Conservation (phyloP, 2,329 filamentous ascomycete species). For the Didymella keratinophila region DNA sequence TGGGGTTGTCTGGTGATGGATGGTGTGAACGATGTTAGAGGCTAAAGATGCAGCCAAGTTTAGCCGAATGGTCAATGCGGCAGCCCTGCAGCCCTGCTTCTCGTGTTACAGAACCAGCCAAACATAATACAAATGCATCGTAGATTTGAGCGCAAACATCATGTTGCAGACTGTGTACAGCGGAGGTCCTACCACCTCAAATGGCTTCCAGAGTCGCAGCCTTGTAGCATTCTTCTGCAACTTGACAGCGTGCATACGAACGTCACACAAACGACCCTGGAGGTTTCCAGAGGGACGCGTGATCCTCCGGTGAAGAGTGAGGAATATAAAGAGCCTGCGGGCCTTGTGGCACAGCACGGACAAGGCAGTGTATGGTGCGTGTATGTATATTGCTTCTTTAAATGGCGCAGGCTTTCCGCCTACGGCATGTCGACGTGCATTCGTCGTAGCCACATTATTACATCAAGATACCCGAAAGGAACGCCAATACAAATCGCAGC, state of each 20-base stretch:
- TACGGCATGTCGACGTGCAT: conserved; percentile 6
- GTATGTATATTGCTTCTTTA: conserved; percentile 16
- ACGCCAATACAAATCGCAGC: conserved; percentile 1
- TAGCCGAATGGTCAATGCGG: conserved; percentile 12
- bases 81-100: neutral
- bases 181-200: too few species aligned
- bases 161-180: too few species aligned
- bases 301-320: neutral
- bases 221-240: too few species aligned
- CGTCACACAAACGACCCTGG: neutral
- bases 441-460: conserved; percentile 14
- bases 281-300: neutral
- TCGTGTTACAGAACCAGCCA: too few species aligned
- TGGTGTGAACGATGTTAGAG: conserved; percentile 10
- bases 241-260: neutral
- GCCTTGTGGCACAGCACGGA: conserved; percentile 2
- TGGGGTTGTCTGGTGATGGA: conserved; percentile 16
- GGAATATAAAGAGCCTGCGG: neutral
- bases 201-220: too few species aligned
- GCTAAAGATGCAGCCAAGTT: conserved; percentile 7
- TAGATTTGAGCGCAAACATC: too few species aligned
- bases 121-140: too few species aligned
- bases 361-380: neutral
- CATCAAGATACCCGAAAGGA: conserved; percentile 14
- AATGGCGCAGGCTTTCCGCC: conserved; percentile 8